Percentiles rank a stretch among this genome's conserved stretches.
Evolutionary conservation across 306 rosid genomes (phyloP).

Genomic region (Vigna angularis): DNA sequence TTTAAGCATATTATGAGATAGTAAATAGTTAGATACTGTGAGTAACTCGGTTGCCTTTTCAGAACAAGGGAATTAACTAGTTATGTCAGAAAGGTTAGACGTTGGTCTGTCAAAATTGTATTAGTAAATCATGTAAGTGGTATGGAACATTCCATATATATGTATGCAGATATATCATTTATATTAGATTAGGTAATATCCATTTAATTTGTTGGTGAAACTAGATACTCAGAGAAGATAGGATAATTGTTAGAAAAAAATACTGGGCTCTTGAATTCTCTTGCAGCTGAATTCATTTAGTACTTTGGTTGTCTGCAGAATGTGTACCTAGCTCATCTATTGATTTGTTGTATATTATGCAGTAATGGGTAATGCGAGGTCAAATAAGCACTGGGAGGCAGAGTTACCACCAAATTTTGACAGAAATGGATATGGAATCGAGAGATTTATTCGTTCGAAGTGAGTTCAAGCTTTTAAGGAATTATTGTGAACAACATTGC

Average conservation of each 20-base stretch:
- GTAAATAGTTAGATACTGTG: not conserved
- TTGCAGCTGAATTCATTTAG: not conserved
- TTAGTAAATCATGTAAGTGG: not conserved
- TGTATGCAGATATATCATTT: not conserved
- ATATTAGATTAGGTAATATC: not conserved
- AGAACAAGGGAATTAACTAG: not conserved
- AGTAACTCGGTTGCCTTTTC: not conserved
- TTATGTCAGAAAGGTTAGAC: not conserved
- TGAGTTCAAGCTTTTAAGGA: slow-evolving; percentile 43
- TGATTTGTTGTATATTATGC: slow-evolving; percentile 41
- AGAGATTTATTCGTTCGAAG: slow-evolving; percentile 77
- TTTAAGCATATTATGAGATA: not conserved
- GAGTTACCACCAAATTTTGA: slow-evolving; percentile 63
- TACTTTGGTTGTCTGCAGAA: slow-evolving; percentile 6
- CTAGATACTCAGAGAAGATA: slow-evolving; percentile 33
- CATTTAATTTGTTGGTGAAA: slow-evolving; percentile 12
- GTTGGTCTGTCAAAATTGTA: not conserved
- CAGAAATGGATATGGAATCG: slow-evolving; percentile 52
- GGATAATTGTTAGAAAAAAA: not conserved
- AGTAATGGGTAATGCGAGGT: slow-evolving; percentile 78
- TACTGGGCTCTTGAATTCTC: slow-evolving; percentile 2
- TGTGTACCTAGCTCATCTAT: slow-evolving; percentile 38
- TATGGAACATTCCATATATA: not conserved
- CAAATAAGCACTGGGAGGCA: slow-evolving; percentile 88
- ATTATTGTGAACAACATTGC: slow-evolving; percentile 38